A percentile compares a stretch with the other conserved stretches of the same genome.
These are phyloP conservation scores for Aeschynomene evenia DNA, from an alignment of 306 rosid genomes.

Conservation along the genomic window DNA sequence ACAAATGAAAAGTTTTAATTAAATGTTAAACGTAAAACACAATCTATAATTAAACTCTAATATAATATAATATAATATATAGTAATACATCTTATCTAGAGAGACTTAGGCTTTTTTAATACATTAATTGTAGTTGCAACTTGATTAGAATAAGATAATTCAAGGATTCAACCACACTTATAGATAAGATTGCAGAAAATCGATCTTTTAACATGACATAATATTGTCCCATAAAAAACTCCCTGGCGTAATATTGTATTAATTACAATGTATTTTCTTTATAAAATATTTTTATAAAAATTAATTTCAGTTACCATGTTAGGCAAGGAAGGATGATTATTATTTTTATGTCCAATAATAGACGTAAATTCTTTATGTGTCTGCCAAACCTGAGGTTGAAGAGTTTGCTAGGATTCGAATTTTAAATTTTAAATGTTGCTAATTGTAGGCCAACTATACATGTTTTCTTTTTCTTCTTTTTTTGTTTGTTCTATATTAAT, in stretches of 20 bases:
- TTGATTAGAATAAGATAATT: not conserved
- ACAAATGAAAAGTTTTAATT: no score
- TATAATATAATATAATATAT: no score
- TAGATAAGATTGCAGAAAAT: not conserved
- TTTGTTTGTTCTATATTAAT: not conserved
- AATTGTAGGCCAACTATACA: not conserved
- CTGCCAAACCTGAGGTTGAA: not conserved
- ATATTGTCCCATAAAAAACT: not conserved
- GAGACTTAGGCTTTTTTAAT: not conserved
- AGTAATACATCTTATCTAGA: no score
- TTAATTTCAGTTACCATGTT: constrained; percentile 7
- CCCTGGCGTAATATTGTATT: not conserved
- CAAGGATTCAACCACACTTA: constrained; percentile 14
- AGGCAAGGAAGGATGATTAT: not conserved
- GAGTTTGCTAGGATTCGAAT: not conserved
- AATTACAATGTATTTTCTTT: not conserved
- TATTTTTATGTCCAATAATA: not conserved
- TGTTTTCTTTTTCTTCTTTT: not conserved
- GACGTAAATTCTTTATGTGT: not conserved
- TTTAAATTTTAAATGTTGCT: not conserved
- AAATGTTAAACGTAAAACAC: no score
- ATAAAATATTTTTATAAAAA: no score
- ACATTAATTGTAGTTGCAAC: not conserved
- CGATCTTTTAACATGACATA: constrained; percentile 11
- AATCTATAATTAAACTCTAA: no score